Evolutionary conservation across 2,329 filamentous ascomycete genomes (phyloP), one percentile per base, ranked within the genome.

Genomic region (Thyridium curvatum): DNA sequence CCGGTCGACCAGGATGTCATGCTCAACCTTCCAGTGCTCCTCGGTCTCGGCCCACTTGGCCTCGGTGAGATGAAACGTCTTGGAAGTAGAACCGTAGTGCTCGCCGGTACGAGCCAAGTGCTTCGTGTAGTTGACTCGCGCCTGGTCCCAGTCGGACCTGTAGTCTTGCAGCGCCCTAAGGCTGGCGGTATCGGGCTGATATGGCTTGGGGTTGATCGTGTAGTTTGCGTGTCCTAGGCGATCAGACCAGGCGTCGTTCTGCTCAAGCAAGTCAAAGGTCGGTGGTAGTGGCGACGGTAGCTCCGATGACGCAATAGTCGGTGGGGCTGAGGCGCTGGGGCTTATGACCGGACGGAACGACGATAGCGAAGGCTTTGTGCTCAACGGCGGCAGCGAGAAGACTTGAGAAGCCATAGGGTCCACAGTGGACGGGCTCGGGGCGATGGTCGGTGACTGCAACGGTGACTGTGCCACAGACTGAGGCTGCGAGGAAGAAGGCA

Each of bases 141-240:
- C 91, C 28, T 77, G 65, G 51, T 91, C 83, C 89, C 90, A 95
- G 53, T 94, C 84, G 7, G 77, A 71, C 37, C 84, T 79, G 37
- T 95, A 71, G 53, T 79, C 74, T 28, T 74, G 74, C 18, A 78
- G 61, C 1, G 68, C 58, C 4, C 75, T 70, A 9, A 81, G 54
- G 47, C 84, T 79, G 45, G 77, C 77, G 13, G 79, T 72, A 14
- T 79, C 72, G 0, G 87, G 83, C 8, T 77, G 61, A 54, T 95
- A 95, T 0, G 90, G 91, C 56, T 82, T 77, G 0, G 90, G 90
- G 16, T 77, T 67, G 50, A 97, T 94, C 51, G 78, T 90, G 59
- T 94, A 96, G 65, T 97, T 95, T 47, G 90, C 90, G 57, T 97
- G 90, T 18, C 91, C 91, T 12, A 97, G 77, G 41, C 79, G 80